Base-by-base conservation (phyloP, 805 yeast genomes). In the Metschnikowia chrysomelidarum region DNA sequence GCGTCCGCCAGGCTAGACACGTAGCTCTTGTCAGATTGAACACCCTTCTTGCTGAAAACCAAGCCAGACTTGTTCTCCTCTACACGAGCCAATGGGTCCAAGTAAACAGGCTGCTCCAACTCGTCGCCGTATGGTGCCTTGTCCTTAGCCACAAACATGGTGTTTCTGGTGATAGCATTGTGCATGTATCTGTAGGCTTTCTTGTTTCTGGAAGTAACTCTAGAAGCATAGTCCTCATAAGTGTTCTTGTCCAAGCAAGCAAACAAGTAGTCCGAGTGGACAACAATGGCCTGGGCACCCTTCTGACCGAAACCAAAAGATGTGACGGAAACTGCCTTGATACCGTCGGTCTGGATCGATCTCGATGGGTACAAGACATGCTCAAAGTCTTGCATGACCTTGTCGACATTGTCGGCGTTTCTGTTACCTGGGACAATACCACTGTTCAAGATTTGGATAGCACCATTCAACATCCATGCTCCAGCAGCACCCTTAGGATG, bases 401-500 rank as follows among this genome's bases (percentile, higher is more conserved):
- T 73, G 67, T 93, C 99, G 53, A 93, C 79, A 60, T 93, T 93
- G 67, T 93, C 99, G 47, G 98, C 98, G 57, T 93, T 94, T 68
- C 97, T 80, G 77, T 93, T 93, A 64, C 99, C 99, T 52, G 98
- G 98, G 52, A 93, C 95, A 55, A 89, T 57, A 67, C 98, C 98
- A 55, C 85, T 64, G 71, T 87, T 84, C 62, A 93, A 73, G 51
- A 89, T 81, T 73, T 93, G 99, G 51, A 93, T 71, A 39, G 87
- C 96, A 68, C 99, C 99, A 67, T 93, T 94, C 77, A 93, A 71
- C 98, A 93, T 93, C 98, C 98, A 93, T 40, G 99, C 98, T 76
- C 97, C 99, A 40, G 99, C 99, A 54, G 98, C 98, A 78, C 99
- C 99, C 85, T 93, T 93, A 56, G 98, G 98, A 75, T 93, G 99